These are phyloP conservation scores for Arbutus unedo DNA, from an alignment of 148 eudicot species.

Conservation along the genomic window DNA sequence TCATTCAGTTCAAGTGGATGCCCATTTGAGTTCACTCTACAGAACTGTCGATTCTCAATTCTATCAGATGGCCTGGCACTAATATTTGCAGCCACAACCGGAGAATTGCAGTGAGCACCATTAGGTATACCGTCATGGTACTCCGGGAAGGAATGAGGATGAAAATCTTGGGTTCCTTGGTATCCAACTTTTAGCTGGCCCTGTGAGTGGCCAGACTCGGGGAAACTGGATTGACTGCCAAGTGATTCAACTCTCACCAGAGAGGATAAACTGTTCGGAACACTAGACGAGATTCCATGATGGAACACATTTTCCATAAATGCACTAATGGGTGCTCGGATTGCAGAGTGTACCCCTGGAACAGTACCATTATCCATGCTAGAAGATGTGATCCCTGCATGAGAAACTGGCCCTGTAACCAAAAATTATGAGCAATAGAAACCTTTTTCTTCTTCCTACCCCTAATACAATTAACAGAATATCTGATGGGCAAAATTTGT, in stretches of 20 bases:
- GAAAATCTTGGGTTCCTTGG: conserved; percentile 33
- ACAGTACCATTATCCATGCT: conserved; percentile 33
- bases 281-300: conserved; percentile 59
- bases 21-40: conserved; percentile 40
- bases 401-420: conserved; percentile 42
- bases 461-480: not conserved
- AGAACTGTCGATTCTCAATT: conserved; percentile 41
- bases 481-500: conserved; percentile 11
- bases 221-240: conserved; percentile 40
- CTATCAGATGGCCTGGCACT: conserved; percentile 36
- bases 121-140: conserved; percentile 51
- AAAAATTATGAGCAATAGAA: not conserved
- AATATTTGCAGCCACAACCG: conserved; percentile 33
- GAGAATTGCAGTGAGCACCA: conserved; percentile 37
- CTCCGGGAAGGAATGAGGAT: conserved; percentile 65
- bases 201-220: conserved; percentile 36
- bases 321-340: conserved; percentile 32
- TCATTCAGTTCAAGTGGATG: conserved; percentile 47
- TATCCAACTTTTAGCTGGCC: conserved; percentile 37
- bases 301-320: conserved; percentile 29
- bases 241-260: conserved; percentile 44
- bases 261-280: conserved; percentile 54
- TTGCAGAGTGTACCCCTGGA: conserved; percentile 27
- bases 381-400: conserved; percentile 32
- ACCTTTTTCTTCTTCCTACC: not conserved